Percentiles rank a stretch among this genome's conserved stretches.
Conservation (phyloP, 495 filamentous ascomycete genomes). For the Recurvomyces mirabilis region DNA sequence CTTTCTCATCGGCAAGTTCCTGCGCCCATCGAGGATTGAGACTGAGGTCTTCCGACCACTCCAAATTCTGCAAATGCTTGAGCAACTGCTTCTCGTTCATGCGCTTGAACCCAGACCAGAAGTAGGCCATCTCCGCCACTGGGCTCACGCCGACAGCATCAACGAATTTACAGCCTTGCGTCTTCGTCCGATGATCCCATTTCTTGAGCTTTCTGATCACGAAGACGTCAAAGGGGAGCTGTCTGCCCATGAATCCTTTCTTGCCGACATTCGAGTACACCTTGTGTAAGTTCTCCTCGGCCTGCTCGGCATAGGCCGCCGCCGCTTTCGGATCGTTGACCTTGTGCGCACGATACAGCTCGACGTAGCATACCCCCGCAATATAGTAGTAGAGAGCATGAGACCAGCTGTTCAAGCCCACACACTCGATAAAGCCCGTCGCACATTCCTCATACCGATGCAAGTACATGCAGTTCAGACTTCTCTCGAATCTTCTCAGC, state of each 20-base stretch:
- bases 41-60: slow-evolving; percentile 52
- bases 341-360: slow-evolving; percentile 58
- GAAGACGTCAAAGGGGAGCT: slow-evolving; percentile 85
- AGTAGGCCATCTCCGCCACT: slow-evolving; percentile 86
- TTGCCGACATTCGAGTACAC: slow-evolving; percentile 68
- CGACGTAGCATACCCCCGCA: slow-evolving; percentile 63
- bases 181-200: slow-evolving; percentile 72
- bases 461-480: slow-evolving; percentile 65
- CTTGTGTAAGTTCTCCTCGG: slow-evolving; percentile 56
- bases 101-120: slow-evolving; percentile 77
- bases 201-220: slow-evolving; percentile 75
- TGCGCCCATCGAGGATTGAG: slow-evolving; percentile 42
- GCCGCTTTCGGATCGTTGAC: slow-evolving; percentile 41
- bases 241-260: slow-evolving; percentile 79
- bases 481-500: slow-evolving; percentile 72
- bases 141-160: slow-evolving; percentile 81
- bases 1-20: slow-evolving; percentile 64
- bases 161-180: slow-evolving; percentile 54
- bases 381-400: slow-evolving; percentile 86
- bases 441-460: slow-evolving; percentile 62
- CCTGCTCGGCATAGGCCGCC: slow-evolving; percentile 45
- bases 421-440: slow-evolving; percentile 52
- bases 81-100: slow-evolving; percentile 58
- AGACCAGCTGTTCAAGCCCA: slow-evolving; percentile 83
- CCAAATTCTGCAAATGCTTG: slow-evolving; percentile 47